phyloP scores from a whole-genome alignment of 140 eudicot species.

The Bidens hawaiensis region DNA sequence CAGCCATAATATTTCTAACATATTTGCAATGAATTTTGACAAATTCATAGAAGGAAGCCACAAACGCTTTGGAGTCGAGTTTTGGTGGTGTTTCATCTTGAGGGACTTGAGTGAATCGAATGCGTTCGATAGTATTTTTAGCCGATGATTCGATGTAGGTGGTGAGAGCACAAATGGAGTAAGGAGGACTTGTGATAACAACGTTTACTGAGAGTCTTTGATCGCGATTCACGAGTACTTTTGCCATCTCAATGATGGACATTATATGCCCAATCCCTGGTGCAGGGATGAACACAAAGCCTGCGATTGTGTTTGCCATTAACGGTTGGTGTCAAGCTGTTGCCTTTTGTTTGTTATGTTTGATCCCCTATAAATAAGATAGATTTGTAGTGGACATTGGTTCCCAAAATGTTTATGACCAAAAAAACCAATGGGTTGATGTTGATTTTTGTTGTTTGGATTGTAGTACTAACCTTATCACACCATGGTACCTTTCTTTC shows the following conservation, averaged over 20 bases:
- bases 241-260: conserved; percentile 27
- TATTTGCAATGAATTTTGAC: conserved; percentile 7
- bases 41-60: conserved; percentile 9
- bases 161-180: neutral
- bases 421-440: too few relatives aligned
- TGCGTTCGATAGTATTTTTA: conserved; percentile 1
- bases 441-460: too few relatives aligned
- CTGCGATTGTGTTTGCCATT: conserved; percentile 7
- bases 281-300: conserved; percentile 31
- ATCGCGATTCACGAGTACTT: conserved; percentile 22
- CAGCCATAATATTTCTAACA: conserved; percentile 7
- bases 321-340: neutral
- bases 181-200: conserved; percentile 18
- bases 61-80: conserved; percentile 8
- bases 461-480: too few relatives aligned
- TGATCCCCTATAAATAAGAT: neutral
- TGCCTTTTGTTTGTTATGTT: neutral
- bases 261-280: conserved; percentile 35
- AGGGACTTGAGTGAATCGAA: conserved; percentile 18
- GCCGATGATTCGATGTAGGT: conserved; percentile 15
- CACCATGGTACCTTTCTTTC: too few relatives aligned
- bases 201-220: conserved; percentile 17
- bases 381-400: too few relatives aligned
- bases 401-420: too few relatives aligned
- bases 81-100: neutral